Evolutionary conservation across 2,329 filamentous ascomycete genomes (phyloP).

Genomic region (Ophiosphaerella herpotricha): DNA sequence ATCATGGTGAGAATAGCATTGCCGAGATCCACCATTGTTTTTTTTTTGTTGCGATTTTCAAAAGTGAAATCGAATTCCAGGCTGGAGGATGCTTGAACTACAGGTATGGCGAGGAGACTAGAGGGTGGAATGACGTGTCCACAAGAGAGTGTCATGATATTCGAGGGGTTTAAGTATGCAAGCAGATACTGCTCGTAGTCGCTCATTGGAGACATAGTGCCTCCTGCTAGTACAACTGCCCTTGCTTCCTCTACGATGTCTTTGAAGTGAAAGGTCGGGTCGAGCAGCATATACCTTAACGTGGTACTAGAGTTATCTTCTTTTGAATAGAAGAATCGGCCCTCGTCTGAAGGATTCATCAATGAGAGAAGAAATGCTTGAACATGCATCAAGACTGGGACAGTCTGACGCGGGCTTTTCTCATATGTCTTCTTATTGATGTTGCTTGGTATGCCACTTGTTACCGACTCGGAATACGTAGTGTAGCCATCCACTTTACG

Average conservation of each 20-base stretch:
- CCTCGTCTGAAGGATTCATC: conserved; percentile 79
- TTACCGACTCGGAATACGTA: conserved; percentile 61
- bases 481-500: conserved; percentile 93
- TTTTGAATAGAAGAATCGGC: conserved; percentile 62
- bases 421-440: conserved; percentile 6
- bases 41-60: conserved; percentile 70
- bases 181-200: conserved; percentile 90
- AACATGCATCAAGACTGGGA: conserved; percentile 65
- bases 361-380: conserved; percentile 76
- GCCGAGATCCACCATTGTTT: conserved; percentile 75
- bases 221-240: conserved; percentile 87
- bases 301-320: conserved; percentile 58
- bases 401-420: conserved; percentile 34
- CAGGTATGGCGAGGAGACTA: conserved; percentile 78
- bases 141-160: conserved; percentile 83
- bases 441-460: conserved; percentile 24
- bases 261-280: conserved; percentile 88
- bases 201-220: conserved; percentile 95
- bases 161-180: conserved; percentile 66
- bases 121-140: conserved; percentile 87
- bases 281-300: conserved; percentile 85
- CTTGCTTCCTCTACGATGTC: conserved; percentile 83
- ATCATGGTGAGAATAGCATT: conserved; percentile 73
- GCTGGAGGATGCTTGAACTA: conserved; percentile 58
- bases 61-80: conserved; percentile 84